Evolutionary conservation across 148 eudicot genomes (phyloP), one percentile per base, ranked within the genome.

Genomic region (Bassia scoparia): DNA sequence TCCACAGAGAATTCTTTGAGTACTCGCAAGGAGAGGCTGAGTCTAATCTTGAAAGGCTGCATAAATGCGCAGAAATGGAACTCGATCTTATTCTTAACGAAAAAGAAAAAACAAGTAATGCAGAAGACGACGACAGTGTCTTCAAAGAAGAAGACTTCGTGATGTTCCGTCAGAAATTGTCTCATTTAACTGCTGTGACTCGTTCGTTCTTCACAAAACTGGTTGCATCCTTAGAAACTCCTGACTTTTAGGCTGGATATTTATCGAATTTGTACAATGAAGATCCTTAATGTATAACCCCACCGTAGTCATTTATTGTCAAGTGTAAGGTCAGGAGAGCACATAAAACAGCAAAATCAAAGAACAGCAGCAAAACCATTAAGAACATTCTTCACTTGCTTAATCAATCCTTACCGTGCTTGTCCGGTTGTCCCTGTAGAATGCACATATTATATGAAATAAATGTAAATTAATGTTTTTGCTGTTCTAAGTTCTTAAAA

Each of bases 1-100:
- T 77, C 23, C 83, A 85, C 77, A 86, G 76, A 69, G 76, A 80
- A 52, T 78, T 88, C 60, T 88, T 90, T 34, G 90, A 88, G 77
- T 85, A 83, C 73, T 76, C 77, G 56, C 92, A 88, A 79, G 90
- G 90, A 64, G 81, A 83, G 70, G 90, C 90, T 20, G 92, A 90
- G 82, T 82, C 86, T 68, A 81, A 81, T 59, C 78, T 90, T 72
- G 96, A 88, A 76, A 82, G 88, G 79, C 89, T 88, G 31, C 96
- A 86, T 78, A 87, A 83, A 53, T 88, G 92, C 73, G 87, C 85
- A 35, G 96, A 90, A 72, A 84, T 82, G 79, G 96, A 90, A 37
- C 74, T 90, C 34, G 73, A 76, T 24, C 53, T 17, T 61, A 80
- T 68, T 55, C 85, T 83, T 21, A 72, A 17, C 54, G 75, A 5